phyloP scores from a whole-genome alignment of 164 flowering plant species.

The Malania oleifera region DNA sequence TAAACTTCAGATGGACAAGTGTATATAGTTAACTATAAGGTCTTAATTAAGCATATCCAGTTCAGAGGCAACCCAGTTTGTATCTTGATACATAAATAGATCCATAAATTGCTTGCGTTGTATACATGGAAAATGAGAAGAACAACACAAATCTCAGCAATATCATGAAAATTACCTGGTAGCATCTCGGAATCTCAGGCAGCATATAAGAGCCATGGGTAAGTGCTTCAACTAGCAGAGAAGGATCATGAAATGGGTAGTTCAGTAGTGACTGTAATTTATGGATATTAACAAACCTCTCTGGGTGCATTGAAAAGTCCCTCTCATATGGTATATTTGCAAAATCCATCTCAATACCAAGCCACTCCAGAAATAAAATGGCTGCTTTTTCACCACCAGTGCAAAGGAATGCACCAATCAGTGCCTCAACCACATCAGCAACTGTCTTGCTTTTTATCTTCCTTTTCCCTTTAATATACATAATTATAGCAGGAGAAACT shows the following conservation, averaged over 20 bases:
- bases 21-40: no score
- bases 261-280: constrained; percentile 46
- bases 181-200: constrained; percentile 71
- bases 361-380: constrained; percentile 61
- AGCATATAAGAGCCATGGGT: constrained; percentile 90
- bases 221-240: constrained; percentile 74
- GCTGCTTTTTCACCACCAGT: constrained; percentile 70
- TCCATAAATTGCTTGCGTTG: no score
- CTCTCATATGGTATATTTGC: constrained; percentile 26
- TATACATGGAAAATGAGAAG: no score
- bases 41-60: no score
- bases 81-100: no score
- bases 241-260: constrained; percentile 61
- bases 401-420: constrained; percentile 75
- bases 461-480: constrained; percentile 36
- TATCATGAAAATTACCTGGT: constrained; percentile 53
- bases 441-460: constrained; percentile 50
- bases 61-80: no score
- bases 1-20: no score
- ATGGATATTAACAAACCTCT: constrained; percentile 43
- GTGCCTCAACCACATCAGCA: constrained; percentile 88
- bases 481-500: constrained; percentile 23
- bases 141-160: not conserved
- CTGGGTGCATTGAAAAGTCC: constrained; percentile 26
- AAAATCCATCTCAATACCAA: constrained; percentile 67